Percentiles rank a stretch among this genome's conserved stretches.
These are phyloP conservation scores for Nitzschia palea DNA, from an alignment of 108 stramenopile genomes.

Conservation along the genomic window DNA sequence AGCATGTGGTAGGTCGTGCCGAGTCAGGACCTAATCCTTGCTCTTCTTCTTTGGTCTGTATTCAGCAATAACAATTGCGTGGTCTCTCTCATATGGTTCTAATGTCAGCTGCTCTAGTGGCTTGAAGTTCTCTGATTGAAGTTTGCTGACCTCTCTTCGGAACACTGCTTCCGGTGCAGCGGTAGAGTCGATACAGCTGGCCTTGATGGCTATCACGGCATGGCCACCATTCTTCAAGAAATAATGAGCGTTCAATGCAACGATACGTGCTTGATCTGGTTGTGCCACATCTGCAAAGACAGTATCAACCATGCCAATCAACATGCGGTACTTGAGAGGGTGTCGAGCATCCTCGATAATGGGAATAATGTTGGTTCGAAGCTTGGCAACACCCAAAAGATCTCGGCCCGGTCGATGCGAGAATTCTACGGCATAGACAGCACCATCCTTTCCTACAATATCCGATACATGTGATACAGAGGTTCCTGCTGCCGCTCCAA, in stretches of 20 bases:
- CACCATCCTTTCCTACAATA: slow-evolving; percentile 96
- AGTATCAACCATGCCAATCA: slow-evolving; percentile 98
- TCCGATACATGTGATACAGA: slow-evolving; percentile 99
- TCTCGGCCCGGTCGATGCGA: slow-evolving; percentile 99
- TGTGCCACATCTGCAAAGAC: slow-evolving; percentile 99
- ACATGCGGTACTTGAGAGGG: slow-evolving; percentile 99
- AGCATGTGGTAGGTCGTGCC: too few relatives aligned
- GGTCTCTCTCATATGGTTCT: slow-evolving; percentile 99
- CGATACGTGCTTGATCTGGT: slow-evolving; percentile 99
- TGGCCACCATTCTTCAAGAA: slow-evolving; percentile 99
- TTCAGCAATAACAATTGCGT: slow-evolving; percentile 96
- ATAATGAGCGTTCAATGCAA: slow-evolving; percentile 98
- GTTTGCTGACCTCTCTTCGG: slow-evolving; percentile 91
- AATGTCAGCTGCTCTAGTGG: slow-evolving; percentile 99
- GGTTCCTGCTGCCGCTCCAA: slow-evolving; percentile 98
- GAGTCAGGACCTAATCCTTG: slow-evolving; percentile 26
- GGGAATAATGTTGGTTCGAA: slow-evolving; percentile 98
- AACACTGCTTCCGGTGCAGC: slow-evolving; percentile 99
- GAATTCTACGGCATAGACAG: slow-evolving; percentile 99
- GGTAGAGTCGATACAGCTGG: slow-evolving; percentile 98
- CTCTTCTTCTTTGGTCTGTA: slow-evolving; percentile 92
- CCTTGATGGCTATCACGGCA: slow-evolving; percentile 99
- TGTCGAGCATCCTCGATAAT: slow-evolving; percentile 99
- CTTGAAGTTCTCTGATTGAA: slow-evolving; percentile 96
- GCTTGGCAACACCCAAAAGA: slow-evolving; percentile 97